Evolutionary conservation across 2,329 filamentous ascomycete genomes (phyloP), one percentile per base, ranked within the genome.

Genomic region (Orbilia quercus): DNA sequence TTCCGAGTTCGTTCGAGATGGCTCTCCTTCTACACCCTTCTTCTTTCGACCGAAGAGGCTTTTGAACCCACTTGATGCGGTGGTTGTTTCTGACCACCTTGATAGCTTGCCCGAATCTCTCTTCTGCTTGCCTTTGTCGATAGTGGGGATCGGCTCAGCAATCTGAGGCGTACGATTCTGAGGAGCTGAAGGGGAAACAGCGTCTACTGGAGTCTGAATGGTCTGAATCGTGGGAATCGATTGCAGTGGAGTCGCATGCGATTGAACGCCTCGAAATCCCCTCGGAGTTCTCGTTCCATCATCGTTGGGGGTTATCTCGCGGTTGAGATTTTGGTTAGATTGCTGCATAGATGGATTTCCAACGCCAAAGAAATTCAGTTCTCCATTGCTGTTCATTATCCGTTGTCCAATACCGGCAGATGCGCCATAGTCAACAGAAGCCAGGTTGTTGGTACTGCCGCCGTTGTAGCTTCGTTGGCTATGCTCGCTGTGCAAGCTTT

Each of bases 41-140:
- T 84, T 83, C 45, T 85, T 84, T 77, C 85, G 87, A 79, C 83
- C 84, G 20, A 81, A 83, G 51, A 93, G 90, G 42, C 89, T 90
- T 77, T 90, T 90, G 47, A 91, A 89, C 45, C 92, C 88, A 73
- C 92, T 96, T 0, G 92, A 96, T 2, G 28, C 28, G 28, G 93
- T 87, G 0, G 95, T 99, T 1, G 94, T 98, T 82, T 96, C 95
- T 0, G 94, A 98, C 95, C 95, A 99, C 45, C 95, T 88, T 4
- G 95, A 98, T 75, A 96, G 93, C 83, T 96, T 97, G 74, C 96
- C 90, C 84, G 88, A 84, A 96, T 97, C 80, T 90, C 91, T 75
- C 87, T 86, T 81, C 91, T 92, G 4, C 91, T 89, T 0, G 86
- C 88, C 76, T 84, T 81, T 75, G 20, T 80, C 78, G 34, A 79